Evolutionary conservation across 257 asterid genomes (phyloP), one percentile per base, ranked within the genome.

Genomic region (Penstemon newberryi): DNA sequence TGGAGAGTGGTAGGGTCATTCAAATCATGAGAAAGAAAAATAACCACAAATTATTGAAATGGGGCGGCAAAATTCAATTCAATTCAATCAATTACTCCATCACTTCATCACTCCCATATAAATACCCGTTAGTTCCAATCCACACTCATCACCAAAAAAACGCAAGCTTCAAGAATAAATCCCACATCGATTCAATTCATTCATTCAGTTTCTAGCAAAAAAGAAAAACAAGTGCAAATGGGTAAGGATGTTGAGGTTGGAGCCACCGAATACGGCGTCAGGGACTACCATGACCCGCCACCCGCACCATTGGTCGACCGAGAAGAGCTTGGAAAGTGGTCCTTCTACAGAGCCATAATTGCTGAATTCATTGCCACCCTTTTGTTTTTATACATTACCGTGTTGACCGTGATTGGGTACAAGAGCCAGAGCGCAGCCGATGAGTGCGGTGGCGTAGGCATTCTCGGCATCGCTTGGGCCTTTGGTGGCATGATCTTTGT

Each of bases 401-500:
- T 73, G 7, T 46, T 78, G 56, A 78, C 82, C 3, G 82, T 78
- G 6, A 73, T 78, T 41, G 82, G 82, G 0, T 70, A 78, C 82
- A 69, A 56, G 44, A 65, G 66, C 76, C 76, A 78, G 70, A 65
- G 51, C 61, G 76, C 69, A 18, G 49, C 80, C 42, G 80, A 69
- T 60, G 60, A 65, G 51, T 78, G 82, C 65, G 76, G 76, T 46
- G 79, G 82, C 47, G 79, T 78, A 5, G 82, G 82, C 9, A 74
- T 69, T 8, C 72, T 78, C 7, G 82, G 82, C 53, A 73, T 78
- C 47, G 79, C 82, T 7, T 78, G 82, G 82, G 82, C 82, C 8
- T 77, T 77, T 13, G 82, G 82, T 36, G 82, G 82, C 49, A 77
- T 77, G 82, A 78, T 78, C 49, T 78, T 78, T 9, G 51, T 78